Base-by-base conservation (phyloP, 169 alveolate genomes). In the Plasmodium gaboni region DNA sequence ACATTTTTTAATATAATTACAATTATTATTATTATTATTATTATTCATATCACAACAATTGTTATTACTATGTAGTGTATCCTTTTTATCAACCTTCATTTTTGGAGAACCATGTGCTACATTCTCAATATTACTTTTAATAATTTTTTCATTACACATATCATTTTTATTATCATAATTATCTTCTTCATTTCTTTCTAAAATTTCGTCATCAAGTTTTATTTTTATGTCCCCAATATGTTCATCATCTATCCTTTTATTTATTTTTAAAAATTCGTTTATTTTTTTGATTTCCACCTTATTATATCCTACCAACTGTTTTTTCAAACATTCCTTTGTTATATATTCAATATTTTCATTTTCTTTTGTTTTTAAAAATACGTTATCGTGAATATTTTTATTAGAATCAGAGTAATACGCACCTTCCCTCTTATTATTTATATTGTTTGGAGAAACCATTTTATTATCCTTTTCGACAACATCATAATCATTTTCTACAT, bases 351-450 rank as follows among this genome's bases (percentile, higher is more conserved):
- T 4, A n/a, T 48, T 2, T 8, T 22, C 51, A 13, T 26, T 51
- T 9, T 69, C 64, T 48, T 51, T 3, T 38, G 10, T 38, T 19
- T 70, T 70, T 50, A 26, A 12, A 50, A 28, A 13, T 55, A 17
- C 32, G 10, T 7, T 55, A 13, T 53, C 55, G 17, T 72, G 53
- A 13, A 38, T 32, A 42, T 65, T 76, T 12, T 59, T 76, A 44
- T 24, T 76, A 13, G 69, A 53, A 50, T 68, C 74, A 38, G 89
- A 76, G 19, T 55, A 38, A 68, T 50, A 63, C 8, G 68, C 57
- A 64, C 22, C 13, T 57, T 15, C 38, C 19, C 24, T 64, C 26
- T 48, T n/a, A 12, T 51, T 32, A 10, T 42, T 76, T 26, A 12
- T 50, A 76, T 68, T 55, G 6, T 28, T n/a, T 22, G 2, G 10